Percentiles rank a stretch among this genome's conserved stretches.
phyloP scores from a whole-genome alignment of 2,329 filamentous ascomycete genomes.

The Penicillium occitanis region DNA sequence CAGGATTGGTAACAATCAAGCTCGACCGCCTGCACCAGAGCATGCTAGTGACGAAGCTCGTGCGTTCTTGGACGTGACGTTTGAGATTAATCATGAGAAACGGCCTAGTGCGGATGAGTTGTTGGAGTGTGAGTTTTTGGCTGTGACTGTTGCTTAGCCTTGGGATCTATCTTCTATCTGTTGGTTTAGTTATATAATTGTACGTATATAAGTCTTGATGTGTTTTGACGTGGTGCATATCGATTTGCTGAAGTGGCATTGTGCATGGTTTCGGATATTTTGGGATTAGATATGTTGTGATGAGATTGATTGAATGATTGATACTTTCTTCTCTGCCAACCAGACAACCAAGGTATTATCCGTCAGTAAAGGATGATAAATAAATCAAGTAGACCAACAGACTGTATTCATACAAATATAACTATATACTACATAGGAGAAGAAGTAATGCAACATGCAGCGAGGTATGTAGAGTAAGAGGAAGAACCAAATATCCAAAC shows the following conservation, averaged over 20 bases:
- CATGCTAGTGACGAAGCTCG: conserved; percentile 80
- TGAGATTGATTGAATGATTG: conserved; percentile 3
- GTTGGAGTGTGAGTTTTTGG: conserved; percentile 77
- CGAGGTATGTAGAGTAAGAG: neutral
- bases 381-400: neutral
- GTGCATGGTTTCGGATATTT: neutral
- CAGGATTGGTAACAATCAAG: conserved; percentile 88
- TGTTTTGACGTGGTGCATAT: neutral
- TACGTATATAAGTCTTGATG: neutral
- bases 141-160: conserved; percentile 54
- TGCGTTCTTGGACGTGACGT: conserved; percentile 81
- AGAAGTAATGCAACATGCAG: conserved; percentile 4
- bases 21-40: conserved; percentile 84
- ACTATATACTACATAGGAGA: conserved; percentile 17
- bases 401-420: conserved; percentile 16
- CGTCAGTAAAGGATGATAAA: neutral
- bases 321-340: neutral
- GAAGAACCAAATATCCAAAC: neutral
- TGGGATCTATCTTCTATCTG: neutral
- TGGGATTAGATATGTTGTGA: neutral
- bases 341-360: too few relatives aligned
- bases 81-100: conserved; percentile 92
- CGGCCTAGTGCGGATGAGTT: conserved; percentile 90
- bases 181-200: neutral
- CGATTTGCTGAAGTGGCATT: neutral